phyloP scores from a whole-genome alignment of 2,329 filamentous ascomycete genomes.

The Zymoseptoria pseudotritici region DNA sequence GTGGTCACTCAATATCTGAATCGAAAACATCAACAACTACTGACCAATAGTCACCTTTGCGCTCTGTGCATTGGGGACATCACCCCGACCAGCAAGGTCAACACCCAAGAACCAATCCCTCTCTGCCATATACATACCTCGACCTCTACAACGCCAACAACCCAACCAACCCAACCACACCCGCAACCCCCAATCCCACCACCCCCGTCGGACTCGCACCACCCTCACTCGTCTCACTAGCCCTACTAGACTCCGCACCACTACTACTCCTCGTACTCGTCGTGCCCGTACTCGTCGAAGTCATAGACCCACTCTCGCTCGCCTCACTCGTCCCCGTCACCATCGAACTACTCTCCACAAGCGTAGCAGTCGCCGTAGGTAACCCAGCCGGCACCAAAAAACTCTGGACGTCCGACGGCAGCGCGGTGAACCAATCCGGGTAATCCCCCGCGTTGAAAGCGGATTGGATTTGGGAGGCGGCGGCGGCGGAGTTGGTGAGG shows the following conservation, averaged over 20 bases:
- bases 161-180: conserved; percentile 6
- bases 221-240: neutral
- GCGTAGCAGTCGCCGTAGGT: conserved; percentile 17
- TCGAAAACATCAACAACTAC: no score
- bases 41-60: no score
- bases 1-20: no score
- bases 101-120: no score
- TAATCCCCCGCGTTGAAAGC: conserved; percentile 37
- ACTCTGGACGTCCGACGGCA: conserved; percentile 39
- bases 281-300: neutral
- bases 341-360: neutral
- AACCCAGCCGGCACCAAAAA: conserved; percentile 30
- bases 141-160: conserved; percentile 4
- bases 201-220: neutral
- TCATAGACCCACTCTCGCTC: neutral
- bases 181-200: neutral
- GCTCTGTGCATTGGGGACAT: no score
- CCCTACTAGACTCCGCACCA: neutral
- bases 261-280: neutral
- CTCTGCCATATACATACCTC: neutral
- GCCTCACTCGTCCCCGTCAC: neutral
- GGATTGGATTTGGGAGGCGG: conserved; percentile 36
- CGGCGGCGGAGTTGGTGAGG: conserved; percentile 36
- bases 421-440: conserved; percentile 39
- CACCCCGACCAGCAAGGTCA: no score